These are phyloP conservation scores for Gossypium trilobum DNA, from an alignment of 441 rosid species.

Conservation along the genomic window DNA sequence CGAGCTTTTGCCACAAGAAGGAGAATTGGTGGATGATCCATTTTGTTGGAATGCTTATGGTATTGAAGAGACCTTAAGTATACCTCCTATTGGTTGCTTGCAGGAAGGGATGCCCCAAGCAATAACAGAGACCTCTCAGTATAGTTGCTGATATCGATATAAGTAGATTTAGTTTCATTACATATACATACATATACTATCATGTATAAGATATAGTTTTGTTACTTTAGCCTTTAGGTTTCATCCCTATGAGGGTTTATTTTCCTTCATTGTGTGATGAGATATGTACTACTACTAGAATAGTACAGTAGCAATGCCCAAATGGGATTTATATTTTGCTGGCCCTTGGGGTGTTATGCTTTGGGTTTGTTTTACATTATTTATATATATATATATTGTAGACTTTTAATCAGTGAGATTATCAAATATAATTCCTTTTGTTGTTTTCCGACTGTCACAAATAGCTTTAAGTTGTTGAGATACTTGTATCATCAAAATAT, in stretches of 20 bases:
- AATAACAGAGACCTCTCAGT: constrained; percentile 24
- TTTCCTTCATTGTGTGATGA: neutral
- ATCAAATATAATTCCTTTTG: too few species aligned
- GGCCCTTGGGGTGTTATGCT: neutral
- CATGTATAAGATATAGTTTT: too few species aligned
- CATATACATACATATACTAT: neutral
- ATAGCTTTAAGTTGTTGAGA: too few species aligned
- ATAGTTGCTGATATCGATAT: constrained; percentile 27
- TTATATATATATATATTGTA: neutral
- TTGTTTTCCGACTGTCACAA: too few species aligned
- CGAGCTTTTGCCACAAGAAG: constrained; percentile 83
- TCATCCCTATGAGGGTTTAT: neutral
- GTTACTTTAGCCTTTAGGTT: neutral
- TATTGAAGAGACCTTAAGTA: constrained; percentile 59
- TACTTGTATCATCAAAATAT: too few species aligned
- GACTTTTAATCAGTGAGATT: too few species aligned
- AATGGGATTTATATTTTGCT: neutral
- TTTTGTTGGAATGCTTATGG: constrained; percentile 96
- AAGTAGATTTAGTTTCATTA: neutral
- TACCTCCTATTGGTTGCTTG: constrained; percentile 76
- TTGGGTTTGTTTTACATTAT: neutral
- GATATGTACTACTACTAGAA: neutral
- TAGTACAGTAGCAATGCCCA: neutral
- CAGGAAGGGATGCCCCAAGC: constrained; percentile 59
- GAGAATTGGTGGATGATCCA: constrained; percentile 70